phyloP scores from a whole-genome alignment of 2,329 filamentous ascomycete species.

The Calonectria pteridis region DNA sequence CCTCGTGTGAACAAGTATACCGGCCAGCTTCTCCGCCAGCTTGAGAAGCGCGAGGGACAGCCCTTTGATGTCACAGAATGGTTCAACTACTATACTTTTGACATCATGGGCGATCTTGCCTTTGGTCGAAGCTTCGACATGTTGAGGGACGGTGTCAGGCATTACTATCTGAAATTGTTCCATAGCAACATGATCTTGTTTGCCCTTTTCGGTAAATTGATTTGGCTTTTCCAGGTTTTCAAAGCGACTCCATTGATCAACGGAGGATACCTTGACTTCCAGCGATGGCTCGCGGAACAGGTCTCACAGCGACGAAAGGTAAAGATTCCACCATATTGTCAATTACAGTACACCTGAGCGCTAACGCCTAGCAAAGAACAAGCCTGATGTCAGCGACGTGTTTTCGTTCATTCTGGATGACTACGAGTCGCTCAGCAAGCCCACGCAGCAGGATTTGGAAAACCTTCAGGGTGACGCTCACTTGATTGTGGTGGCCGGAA shows the following conservation, averaged over 20 bases:
- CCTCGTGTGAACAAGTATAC: conserved; percentile 26
- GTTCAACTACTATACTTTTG: conserved; percentile 32
- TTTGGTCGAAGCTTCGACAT: conserved; percentile 32
- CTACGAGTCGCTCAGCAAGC: conserved; percentile 1
- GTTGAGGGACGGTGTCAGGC: conserved; percentile 6
- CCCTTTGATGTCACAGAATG: conserved; percentile 7
- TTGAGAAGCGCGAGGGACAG: neutral
- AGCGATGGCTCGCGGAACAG: neutral
- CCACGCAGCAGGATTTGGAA: conserved; percentile 9
- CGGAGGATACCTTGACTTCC: neutral
- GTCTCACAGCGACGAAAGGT: conserved; percentile 10
- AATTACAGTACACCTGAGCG: neutral
- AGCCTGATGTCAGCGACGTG: conserved; percentile 10
- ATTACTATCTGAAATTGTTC: conserved; percentile 10
- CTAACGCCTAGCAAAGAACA: conserved; percentile 3
- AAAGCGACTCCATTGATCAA: neutral
- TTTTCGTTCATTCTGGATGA: conserved; percentile 21
- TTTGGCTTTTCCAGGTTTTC: neutral
- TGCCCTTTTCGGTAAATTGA: neutral
- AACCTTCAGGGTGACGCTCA: conserved; percentile 16
- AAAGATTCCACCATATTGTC: neutral
- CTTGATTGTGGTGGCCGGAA: conserved; percentile 19
- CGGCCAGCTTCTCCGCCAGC: neutral
- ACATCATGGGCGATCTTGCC: conserved; percentile 32
- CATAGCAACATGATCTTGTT: conserved; percentile 14